Conservation (phyloP, 2,329 filamentous ascomycete genomes). For the Fusarium guadeloupense region DNA sequence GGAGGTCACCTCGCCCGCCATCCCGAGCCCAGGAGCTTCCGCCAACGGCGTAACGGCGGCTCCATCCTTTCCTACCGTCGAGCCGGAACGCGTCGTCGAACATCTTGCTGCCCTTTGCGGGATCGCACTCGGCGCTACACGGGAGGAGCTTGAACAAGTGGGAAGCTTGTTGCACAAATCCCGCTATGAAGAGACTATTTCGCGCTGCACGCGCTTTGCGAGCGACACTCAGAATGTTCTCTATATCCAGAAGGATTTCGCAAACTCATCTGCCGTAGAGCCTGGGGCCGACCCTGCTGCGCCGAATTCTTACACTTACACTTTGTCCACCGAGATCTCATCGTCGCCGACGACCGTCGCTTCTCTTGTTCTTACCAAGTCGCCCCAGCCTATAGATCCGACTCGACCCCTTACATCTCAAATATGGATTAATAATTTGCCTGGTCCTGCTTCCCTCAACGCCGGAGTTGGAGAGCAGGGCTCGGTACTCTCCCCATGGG, state of each 20-base stretch:
- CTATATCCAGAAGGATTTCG: constrained; percentile 88
- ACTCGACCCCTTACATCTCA: constrained; percentile 84
- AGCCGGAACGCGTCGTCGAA: constrained; percentile 75
- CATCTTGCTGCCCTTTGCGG: constrained; percentile 76
- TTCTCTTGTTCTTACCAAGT: constrained; percentile 90
- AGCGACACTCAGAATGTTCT: constrained; percentile 86
- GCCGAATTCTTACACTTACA: constrained; percentile 74
- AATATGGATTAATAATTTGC: constrained; percentile 91
- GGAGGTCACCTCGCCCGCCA: constrained; percentile 62
- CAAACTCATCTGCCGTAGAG: constrained; percentile 61
- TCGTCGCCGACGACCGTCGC: constrained; percentile 82
- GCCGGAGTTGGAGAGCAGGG: constrained; percentile 75
- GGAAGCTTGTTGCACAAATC: constrained; percentile 84
- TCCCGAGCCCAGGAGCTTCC: constrained; percentile 50
- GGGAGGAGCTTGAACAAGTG: constrained; percentile 79
- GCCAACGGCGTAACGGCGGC: constrained; percentile 57
- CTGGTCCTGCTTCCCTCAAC: constrained; percentile 78
- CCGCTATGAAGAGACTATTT: constrained; percentile 79
- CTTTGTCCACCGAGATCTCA: constrained; percentile 82
- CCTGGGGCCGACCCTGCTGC: constrained; percentile 58
- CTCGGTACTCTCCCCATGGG: constrained; percentile 82
- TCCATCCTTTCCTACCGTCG: constrained; percentile 65
- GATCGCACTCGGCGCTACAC: constrained; percentile 77
- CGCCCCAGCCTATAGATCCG: constrained; percentile 86
- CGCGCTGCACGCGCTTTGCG: constrained; percentile 89